phyloP scores from a whole-genome alignment of 2,329 filamentous ascomycete species.

The Fusarium sp. region DNA sequence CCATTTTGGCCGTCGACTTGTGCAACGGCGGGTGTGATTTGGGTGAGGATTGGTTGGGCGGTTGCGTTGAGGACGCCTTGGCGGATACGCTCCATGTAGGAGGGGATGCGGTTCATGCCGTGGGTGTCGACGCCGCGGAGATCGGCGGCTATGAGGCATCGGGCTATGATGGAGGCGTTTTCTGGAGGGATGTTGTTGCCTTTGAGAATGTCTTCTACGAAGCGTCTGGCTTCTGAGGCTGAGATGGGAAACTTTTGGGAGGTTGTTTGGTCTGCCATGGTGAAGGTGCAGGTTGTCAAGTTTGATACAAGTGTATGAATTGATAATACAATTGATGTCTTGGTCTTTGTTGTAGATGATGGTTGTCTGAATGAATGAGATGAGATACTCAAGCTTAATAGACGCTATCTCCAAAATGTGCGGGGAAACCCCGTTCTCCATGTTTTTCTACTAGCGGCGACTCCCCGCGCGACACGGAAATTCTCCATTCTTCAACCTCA shows the following conservation, averaged over 20 bases:
- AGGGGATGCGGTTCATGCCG: constrained; percentile 80
- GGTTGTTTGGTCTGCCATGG: constrained; percentile 34
- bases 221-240: constrained; percentile 56
- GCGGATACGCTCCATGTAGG: constrained; percentile 79
- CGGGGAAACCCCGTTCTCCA: constrained; percentile 24
- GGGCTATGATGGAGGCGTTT: constrained; percentile 73
- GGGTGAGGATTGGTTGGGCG: constrained; percentile 68
- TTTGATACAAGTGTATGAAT: not conserved
- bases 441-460: constrained; percentile 22
- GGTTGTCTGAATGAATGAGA: not conserved
- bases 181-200: constrained; percentile 69
- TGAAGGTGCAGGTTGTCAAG: not conserved
- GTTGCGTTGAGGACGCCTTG: constrained; percentile 73
- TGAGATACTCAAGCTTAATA: constrained; percentile 12
- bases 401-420: not conserved
- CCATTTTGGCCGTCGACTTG: constrained; percentile 76
- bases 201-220: constrained; percentile 66
- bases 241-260: constrained; percentile 50
- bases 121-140: constrained; percentile 84
- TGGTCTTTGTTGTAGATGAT: not conserved
- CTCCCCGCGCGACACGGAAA: constrained; percentile 25
- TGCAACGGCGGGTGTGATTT: constrained; percentile 77
- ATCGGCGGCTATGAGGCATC: constrained; percentile 78
- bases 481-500: constrained; percentile 25
- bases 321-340: not conserved